Evolutionary conservation across 2,329 filamentous ascomycete species (phyloP), one percentile per base, ranked within the genome.

Genomic region (Polytolypa hystricis): DNA sequence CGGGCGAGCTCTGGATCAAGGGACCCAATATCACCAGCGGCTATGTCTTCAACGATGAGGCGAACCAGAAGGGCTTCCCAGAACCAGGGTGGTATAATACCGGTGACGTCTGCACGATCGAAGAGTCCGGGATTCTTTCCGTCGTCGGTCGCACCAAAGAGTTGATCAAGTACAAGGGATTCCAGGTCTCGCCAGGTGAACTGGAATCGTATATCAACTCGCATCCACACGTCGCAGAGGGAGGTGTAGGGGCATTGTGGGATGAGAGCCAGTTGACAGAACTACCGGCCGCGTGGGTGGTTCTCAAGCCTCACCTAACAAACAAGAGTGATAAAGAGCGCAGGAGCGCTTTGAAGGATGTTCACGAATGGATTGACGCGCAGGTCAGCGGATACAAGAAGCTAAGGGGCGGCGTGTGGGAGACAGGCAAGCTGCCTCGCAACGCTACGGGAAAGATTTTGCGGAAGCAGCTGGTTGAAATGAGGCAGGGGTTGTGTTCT

Each of bases 1-100:
- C 61, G 0, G 64, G 64, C 1, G 64, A 68, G 44, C 47, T 67
- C 11, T 67, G 61, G 60, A 48, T 67, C 1, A 50, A 60, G 9
- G 63, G 62, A 0, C 62, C 64, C 4, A 65, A 67, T 32, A 58
- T 68, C n/a, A 61, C 62, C 4, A 46, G 44, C 1, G 56, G 63
- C 2, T 68, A 67, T 38, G 59, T 55, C 4, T 60, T 62, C 45
- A 58, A 64, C 20, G 50, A 57, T 3, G 55, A 58, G 20, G 58
- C 57, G 1, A 65, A 57, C 15, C 44, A 49, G 17, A 54, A 55
- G 7, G 56, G 50, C 2, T 64, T 67, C 29, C 56, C 57, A 4
- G 41, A 53, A 8, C 33, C 49, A 3, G 61, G 59, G 0, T 68
- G 64, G 64, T 64, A 64, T 35, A 62, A 62, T 31, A 69, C 66